These are phyloP conservation scores for Grammothele lineata DNA, from an alignment of 768 basidiomycete species.

Conservation along the genomic window DNA sequence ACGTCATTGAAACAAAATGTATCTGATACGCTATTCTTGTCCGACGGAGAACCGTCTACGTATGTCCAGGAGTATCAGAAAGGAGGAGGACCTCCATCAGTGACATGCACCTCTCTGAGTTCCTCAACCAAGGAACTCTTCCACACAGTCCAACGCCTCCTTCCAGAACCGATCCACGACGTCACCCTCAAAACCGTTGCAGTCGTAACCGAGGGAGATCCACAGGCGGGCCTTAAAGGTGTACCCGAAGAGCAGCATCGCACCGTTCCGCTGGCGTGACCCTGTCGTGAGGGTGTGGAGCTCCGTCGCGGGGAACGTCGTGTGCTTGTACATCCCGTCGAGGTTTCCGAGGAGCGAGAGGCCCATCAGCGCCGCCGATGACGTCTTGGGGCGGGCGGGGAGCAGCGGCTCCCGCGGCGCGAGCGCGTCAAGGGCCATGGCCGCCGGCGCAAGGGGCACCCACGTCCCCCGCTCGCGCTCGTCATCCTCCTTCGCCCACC, in stretches of 20 bases:
- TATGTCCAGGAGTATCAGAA: too few relatives aligned
- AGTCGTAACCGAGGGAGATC: slow-evolving; percentile 78
- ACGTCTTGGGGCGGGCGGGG: slow-evolving; percentile 32
- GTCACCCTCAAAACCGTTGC: slow-evolving; percentile 64
- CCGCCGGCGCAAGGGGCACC: slow-evolving; percentile 23
- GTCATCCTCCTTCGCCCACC: slow-evolving; percentile 77
- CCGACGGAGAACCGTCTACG: too few relatives aligned
- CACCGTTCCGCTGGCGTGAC: slow-evolving; percentile 73
- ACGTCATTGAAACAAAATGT: too few relatives aligned
- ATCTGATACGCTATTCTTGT: too few relatives aligned
- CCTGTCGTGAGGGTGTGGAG: slow-evolving; percentile 79
- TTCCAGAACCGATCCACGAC: slow-evolving; percentile 65
- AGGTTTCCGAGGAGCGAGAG: slow-evolving; percentile 83
- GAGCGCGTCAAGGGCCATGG: slow-evolving; percentile 10
- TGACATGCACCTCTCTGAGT: too few relatives aligned
- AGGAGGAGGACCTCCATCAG: too few relatives aligned
- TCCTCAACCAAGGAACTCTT: slow-evolving; percentile 50
- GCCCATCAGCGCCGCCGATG: slow-evolving; percentile 66
- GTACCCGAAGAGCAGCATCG: slow-evolving; percentile 80
- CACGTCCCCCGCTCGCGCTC: slow-evolving; percentile 45
- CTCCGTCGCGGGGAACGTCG: slow-evolving; percentile 46
- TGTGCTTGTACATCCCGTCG: slow-evolving; percentile 76
- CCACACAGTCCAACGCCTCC: slow-evolving; percentile 48
- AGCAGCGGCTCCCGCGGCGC: slow-evolving; percentile 19
- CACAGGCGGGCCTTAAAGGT: slow-evolving; percentile 72